A percentile compares a stretch with the other conserved stretches of the same genome.
Evolutionary conservation across 1,139 yeast genomes (phyloP).

Genomic region (Hyphopichia khmerensis): DNA sequence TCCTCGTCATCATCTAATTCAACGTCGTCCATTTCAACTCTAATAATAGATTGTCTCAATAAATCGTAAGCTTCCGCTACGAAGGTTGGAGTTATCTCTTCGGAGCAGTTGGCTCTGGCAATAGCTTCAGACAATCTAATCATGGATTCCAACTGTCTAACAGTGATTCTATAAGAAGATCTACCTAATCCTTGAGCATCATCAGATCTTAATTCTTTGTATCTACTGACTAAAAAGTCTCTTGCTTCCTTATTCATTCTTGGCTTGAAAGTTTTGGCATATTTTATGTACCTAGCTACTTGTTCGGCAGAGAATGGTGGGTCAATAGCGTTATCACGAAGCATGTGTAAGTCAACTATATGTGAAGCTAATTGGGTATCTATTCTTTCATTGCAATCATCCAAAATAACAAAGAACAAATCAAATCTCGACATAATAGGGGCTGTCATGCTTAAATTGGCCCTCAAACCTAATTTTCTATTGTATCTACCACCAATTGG

Average conservation of each 20-base stretch:
- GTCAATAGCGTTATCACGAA: conserved; percentile 82
- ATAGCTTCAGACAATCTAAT: conserved; percentile 93
- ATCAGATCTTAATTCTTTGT: conserved; percentile 84
- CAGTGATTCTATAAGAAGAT: conserved; percentile 89
- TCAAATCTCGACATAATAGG: conserved; percentile 99
- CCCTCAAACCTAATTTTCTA: conserved; percentile 76
- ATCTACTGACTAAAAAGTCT: conserved; percentile 70
- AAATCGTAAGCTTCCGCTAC: conserved; percentile 94
- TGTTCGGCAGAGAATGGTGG: conserved; percentile 93
- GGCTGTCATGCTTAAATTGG: conserved; percentile 96
- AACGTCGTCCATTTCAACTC: conserved; percentile 93
- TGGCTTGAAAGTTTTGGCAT: conserved; percentile 93
- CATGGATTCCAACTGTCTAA: conserved; percentile 93
- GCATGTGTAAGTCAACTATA: conserved; percentile 91
- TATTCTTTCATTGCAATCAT: conserved; percentile 88
- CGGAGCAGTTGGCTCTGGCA: conserved; percentile 95
- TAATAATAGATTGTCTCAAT: conserved; percentile 84
- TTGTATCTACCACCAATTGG: conserved; percentile 96
- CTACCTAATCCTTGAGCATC: conserved; percentile 93
- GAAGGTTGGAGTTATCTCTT: conserved; percentile 79
- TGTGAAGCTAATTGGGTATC: conserved; percentile 91
- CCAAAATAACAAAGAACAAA: conserved; percentile 88
- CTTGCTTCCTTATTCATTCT: conserved; percentile 81
- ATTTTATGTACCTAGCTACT: conserved; percentile 81
- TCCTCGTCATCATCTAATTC: conserved; percentile 73